A percentile compares a stretch with the other conserved stretches of the same genome.
Evolutionary conservation across 1,139 yeast species (phyloP).

Genomic region (Blastobotrys malaysiensis): DNA sequence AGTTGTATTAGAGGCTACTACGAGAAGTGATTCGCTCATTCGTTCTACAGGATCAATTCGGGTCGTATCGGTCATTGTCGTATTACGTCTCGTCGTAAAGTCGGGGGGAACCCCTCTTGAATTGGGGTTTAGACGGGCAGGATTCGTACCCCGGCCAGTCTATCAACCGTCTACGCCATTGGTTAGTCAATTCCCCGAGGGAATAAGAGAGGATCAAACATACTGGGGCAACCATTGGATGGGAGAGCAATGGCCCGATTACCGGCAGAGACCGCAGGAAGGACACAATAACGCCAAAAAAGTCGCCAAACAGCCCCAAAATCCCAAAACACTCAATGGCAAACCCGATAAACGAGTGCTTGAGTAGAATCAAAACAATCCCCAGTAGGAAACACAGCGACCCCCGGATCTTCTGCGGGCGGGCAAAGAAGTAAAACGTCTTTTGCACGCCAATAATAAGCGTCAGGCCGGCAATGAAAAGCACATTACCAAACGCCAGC

Average conservation of each 20-base stretch:
- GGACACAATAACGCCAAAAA: slow-evolving; percentile 84
- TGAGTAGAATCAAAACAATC: slow-evolving; percentile 64
- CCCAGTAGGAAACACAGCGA: slow-evolving; percentile 74
- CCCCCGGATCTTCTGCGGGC: slow-evolving; percentile 85
- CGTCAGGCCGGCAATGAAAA: slow-evolving; percentile 76
- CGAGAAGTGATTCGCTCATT: too few relatives aligned
- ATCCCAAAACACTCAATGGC: slow-evolving; percentile 82
- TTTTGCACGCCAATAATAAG: slow-evolving; percentile 85
- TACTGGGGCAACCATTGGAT: slow-evolving; percentile 79
- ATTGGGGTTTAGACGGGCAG: slow-evolving; percentile 46
- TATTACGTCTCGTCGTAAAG: not conserved
- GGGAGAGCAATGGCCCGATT: slow-evolving; percentile 78
- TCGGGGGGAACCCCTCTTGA: not conserved
- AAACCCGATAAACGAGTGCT: slow-evolving; percentile 80
- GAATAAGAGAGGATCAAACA: slow-evolving; percentile 12
- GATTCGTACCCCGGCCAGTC: slow-evolving; percentile 57
- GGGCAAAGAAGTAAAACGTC: slow-evolving; percentile 74
- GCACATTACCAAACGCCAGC: slow-evolving; percentile 78
- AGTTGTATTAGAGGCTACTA: too few relatives aligned
- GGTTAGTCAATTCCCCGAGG: not conserved
- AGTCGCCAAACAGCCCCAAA: slow-evolving; percentile 83
- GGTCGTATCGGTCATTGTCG: slow-evolving; percentile 1
- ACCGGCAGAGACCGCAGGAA: slow-evolving; percentile 83
- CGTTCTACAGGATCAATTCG: not conserved
- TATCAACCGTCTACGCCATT: slow-evolving; percentile 41